Conservation (phyloP, 1,284 basidiomycete species). For the Malassezia psittaci region DNA sequence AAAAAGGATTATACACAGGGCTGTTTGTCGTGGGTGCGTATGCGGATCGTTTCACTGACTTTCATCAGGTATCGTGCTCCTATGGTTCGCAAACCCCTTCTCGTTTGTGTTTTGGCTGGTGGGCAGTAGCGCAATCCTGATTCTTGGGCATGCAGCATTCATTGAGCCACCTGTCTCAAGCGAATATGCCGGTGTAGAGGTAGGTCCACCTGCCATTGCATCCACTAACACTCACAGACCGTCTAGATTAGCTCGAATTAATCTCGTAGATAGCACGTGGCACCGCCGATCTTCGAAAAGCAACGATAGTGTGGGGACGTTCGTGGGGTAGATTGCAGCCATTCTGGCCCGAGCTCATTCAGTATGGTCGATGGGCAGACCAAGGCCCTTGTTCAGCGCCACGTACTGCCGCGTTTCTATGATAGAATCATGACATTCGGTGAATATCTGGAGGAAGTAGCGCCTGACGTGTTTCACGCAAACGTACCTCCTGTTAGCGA, state of each 20-base stretch:
- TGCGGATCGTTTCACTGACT: neutral
- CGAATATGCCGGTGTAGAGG: conserved; percentile 68
- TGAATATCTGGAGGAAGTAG: neutral
- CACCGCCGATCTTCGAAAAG: no score
- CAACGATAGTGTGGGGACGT: no score
- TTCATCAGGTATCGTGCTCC: conserved; percentile 29
- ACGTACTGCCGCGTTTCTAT: conserved; percentile 4
- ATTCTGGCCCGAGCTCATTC: no score
- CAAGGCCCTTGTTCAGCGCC: neutral
- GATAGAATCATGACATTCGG: neutral
- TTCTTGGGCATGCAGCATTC: conserved; percentile 67
- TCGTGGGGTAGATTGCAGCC: no score
- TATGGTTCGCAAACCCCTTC: conserved; percentile 41
- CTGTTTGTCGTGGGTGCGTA: conserved; percentile 46
- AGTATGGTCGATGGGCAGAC: neutral
- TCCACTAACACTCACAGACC: neutral
- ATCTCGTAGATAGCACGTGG: no score
- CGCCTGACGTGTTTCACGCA: neutral
- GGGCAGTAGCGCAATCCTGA: conserved; percentile 44
- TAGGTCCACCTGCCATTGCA: neutral
- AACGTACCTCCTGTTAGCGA: neutral
- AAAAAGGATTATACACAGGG: conserved; percentile 58
- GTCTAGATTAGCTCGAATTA: neutral
- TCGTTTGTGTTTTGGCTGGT: conserved; percentile 49
- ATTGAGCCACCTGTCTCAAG: conserved; percentile 81